These are phyloP conservation scores for Castanopsis chinensis DNA, from an alignment of 306 rosid species.

Conservation along the genomic window DNA sequence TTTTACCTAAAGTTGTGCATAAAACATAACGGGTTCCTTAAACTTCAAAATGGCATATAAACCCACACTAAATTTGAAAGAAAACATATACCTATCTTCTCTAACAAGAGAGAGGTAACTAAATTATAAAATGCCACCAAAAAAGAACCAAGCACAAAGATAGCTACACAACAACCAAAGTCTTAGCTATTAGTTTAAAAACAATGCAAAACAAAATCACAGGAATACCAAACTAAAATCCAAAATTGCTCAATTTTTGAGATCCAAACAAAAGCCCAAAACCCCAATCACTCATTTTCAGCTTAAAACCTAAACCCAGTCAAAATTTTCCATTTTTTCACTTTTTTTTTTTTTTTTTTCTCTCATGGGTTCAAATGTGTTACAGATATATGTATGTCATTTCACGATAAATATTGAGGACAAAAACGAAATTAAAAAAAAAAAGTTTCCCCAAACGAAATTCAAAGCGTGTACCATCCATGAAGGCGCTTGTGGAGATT, in stretches of 20 bases:
- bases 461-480: slow-evolving; percentile 32
- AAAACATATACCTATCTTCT: neutral
- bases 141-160: neutral
- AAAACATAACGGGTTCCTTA: neutral
- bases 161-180: neutral
- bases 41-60: neutral
- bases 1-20: neutral
- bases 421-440: neutral
- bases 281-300: neutral
- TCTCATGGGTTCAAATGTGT: neutral
- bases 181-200: neutral
- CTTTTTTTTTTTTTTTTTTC: too few relatives aligned
- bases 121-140: neutral
- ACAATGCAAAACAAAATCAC: neutral
- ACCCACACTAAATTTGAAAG: neutral
- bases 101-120: neutral
- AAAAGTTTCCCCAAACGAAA: neutral
- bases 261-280: neutral
- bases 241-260: neutral
- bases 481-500: slow-evolving; percentile 52
- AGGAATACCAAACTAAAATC: neutral
- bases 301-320: neutral
- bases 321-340: too few relatives aligned
- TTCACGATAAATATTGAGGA: neutral
- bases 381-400: neutral